Base-by-base conservation (phyloP, 805 yeast species). In the Candida xyloterini region DNA sequence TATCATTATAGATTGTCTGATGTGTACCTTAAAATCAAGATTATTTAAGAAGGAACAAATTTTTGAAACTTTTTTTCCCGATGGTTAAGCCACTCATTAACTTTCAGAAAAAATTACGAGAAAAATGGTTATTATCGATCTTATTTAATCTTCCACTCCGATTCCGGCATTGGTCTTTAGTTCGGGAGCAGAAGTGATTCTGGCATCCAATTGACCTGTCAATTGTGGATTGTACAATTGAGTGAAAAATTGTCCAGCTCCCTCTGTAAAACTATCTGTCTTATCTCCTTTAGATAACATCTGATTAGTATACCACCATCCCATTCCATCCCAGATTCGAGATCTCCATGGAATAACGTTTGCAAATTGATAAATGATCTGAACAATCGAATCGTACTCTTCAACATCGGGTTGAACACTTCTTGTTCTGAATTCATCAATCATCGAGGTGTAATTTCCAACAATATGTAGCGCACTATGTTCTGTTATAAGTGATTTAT, bases 311-410 rank as follows among this genome's bases (percentile, higher is more conserved):
- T 44, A 44, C 34, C 40, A 44, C 44, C 48, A 44, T 10, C 48
- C 48, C 48, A 44, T 44, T 3, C 44, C 48, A 27, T 44, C 48
- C 44, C 44, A 44, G 4, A 44, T 44, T 14, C 43, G 30, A 14
- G 38, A 30, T 24, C 48, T 20, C 48, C 44, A 44, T 9, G 48
- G 48, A 14, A 44, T 34, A 13, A 44, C 38, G 27, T 44, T 38
- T 4, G 48, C 44, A 37, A 44, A 44, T 15, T 25, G 29, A 31
- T 36, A 40, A 27, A 44, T 44, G 20, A 25, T 33, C 10, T 25
- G 16, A 18, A 44, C 41, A 15, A 40, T 38, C 15, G 29, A 20
- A 7, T 36, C 27, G 38, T 44, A 40, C 16, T 36, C 35, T 7
- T 36, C 37, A 22, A 28, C 24, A 18, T 40, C 24, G 14, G 41